Conservation (phyloP, 345 rosid genomes). For the Punica granatum region DNA sequence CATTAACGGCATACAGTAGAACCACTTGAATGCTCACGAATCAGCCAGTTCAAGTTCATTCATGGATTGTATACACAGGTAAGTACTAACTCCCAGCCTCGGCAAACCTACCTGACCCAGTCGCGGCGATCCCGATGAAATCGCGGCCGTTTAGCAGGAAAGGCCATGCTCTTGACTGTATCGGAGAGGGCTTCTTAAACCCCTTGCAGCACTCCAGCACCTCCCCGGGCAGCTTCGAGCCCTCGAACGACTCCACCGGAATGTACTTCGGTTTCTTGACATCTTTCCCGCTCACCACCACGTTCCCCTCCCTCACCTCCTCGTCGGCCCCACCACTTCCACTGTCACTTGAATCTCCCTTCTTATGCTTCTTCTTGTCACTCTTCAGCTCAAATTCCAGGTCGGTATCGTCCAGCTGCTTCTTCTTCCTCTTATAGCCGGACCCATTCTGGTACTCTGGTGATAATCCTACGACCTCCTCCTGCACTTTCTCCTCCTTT, state of each 20-base stretch:
- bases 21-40: not conserved
- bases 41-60: not conserved
- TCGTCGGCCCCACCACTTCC: constrained; percentile 16
- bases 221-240: constrained; percentile 52
- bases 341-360: constrained; percentile 11
- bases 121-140: constrained; percentile 86
- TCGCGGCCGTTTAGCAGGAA: constrained; percentile 85
- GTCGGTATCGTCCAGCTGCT: constrained; percentile 8
- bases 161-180: constrained; percentile 95
- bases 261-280: constrained; percentile 52
- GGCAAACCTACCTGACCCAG: constrained; percentile 78
- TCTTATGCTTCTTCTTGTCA: constrained; percentile 24
- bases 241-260: constrained; percentile 45
- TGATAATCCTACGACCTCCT: constrained; percentile 9
- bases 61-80: not conserved
- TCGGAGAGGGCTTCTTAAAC: constrained; percentile 75
- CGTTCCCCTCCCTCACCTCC: constrained; percentile 34
- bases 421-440: constrained; percentile 15
- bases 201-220: constrained; percentile 71
- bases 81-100: not conserved
- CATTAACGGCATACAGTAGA: not conserved
- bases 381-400: constrained; percentile 13
- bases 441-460: constrained; percentile 1
- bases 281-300: constrained; percentile 58
- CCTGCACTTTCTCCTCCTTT: constrained; percentile 7